A percentile compares a stretch with the other conserved stretches of the same genome.
Evolutionary conservation across 2,329 filamentous ascomycete genomes (phyloP).

Genomic region (Colletotrichum lindemuthianum): DNA sequence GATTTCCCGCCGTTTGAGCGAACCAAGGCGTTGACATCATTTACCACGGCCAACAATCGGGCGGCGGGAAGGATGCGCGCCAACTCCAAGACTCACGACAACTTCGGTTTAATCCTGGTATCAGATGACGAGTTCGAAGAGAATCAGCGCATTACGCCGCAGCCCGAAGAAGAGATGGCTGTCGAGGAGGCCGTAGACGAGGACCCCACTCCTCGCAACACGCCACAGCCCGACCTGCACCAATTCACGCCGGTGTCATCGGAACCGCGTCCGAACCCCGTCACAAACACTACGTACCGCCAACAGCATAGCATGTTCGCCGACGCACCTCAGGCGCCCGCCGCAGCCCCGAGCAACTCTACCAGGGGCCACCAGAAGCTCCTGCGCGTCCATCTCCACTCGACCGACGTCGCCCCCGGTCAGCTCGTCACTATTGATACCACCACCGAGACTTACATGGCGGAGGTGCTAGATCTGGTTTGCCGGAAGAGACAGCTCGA

Average conservation of each 20-base stretch:
- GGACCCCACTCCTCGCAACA: conserved; percentile 55
- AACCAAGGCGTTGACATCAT: conserved; percentile 78
- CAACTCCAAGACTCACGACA: conserved; percentile 81
- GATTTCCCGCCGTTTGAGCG: conserved; percentile 84
- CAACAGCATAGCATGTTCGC: conserved; percentile 63
- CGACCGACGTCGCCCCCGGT: conserved; percentile 75
- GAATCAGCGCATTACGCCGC: conserved; percentile 74
- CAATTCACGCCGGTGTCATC: conserved; percentile 42
- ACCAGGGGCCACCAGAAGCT: conserved; percentile 74
- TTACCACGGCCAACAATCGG: conserved; percentile 83
- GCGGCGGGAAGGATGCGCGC: conserved; percentile 68
- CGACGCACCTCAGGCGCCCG: conserved; percentile 63
- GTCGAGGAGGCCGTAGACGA: conserved; percentile 52
- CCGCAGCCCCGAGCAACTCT: conserved; percentile 51
- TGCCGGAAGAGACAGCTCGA: conserved; percentile 83
- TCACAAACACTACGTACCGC: conserved; percentile 69
- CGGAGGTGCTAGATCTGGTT: conserved; percentile 81
- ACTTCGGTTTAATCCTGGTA: conserved; percentile 82
- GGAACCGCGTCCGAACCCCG: conserved; percentile 64
- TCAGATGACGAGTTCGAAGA: conserved; percentile 73
- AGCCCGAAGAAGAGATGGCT: conserved; percentile 57
- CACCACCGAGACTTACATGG: conserved; percentile 84
- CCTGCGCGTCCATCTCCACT: conserved; percentile 76
- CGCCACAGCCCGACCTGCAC: conserved; percentile 54
- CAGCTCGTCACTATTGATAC: conserved; percentile 79